Evolutionary conservation across 176 grass and related monocot species (phyloP), one percentile per base, ranked within the genome.

Genomic region (Avena sativa): DNA sequence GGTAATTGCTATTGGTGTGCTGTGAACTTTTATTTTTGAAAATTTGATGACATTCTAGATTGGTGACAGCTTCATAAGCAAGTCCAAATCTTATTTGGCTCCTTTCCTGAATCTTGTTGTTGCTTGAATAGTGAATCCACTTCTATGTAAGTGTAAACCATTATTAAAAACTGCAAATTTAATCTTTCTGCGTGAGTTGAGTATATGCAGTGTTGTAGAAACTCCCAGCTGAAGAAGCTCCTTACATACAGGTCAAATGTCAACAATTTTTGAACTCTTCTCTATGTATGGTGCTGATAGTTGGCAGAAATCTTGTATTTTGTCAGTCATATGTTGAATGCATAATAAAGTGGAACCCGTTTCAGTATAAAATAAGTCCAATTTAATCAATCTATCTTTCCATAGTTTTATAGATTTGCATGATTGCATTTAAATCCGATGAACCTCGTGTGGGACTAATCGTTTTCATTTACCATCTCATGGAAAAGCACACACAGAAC

Each of bases 1-100:
- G 88, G 94, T 94, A 88, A 87, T 84, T 50, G 78, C 62, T 70
- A 23, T 51, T 47, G 10, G 13, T 71, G 75, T 66, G 8, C 15
- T 26, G 20, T 50, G 15, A 78, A 48, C 16, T 68, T 68, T 50
- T 67, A 57, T 87, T 80, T 77, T 85, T 70, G 16, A 71, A 82
- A 79, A 19, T n/a, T 52, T 80, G 76, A 58, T 36, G 7, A 48
- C 64, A 14, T 83, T 71, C 53, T 83, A 59, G 63, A 79, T 73
- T 36, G 43, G 43, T 72, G 70, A n/a, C 20, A 72, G 70, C 19
- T 4, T 71, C 3, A 47, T 44, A n/a, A 71, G 68, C 68, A n/a
- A 71, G 67, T 43, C 17, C 36, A 44, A 44, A 20, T 44, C 68
- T 38, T 71, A 71, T 71, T 71, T n/a, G 4, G 19, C 46, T 48